Conservation (phyloP, 192 early-diverging fungal species). For the Martensiomyces pterosporus region DNA sequence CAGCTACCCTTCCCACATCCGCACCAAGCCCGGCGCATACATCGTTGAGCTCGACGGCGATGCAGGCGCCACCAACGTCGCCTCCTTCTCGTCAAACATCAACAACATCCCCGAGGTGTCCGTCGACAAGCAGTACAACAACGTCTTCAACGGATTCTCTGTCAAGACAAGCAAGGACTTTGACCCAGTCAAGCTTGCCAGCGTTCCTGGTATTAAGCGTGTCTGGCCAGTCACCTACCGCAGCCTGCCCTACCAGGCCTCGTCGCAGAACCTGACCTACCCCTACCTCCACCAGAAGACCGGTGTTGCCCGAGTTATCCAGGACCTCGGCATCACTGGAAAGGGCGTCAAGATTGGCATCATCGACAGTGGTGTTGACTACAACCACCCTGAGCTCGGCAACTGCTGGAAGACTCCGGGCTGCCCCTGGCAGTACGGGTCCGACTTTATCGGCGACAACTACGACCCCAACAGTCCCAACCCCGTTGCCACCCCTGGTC, state of each 20-base stretch:
- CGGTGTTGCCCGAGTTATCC: constrained; percentile 49
- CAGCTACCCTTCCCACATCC: constrained; percentile 12
- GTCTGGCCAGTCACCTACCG: constrained; percentile 24
- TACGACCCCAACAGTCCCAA: constrained; percentile 7
- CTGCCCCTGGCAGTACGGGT: constrained; percentile 56
- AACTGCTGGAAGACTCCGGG: constrained; percentile 57
- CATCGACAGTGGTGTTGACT: constrained; percentile 68
- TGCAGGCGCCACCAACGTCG: not conserved
- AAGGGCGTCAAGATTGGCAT: constrained; percentile 64
- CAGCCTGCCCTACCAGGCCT: constrained; percentile 1
- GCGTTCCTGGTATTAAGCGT: constrained; percentile 21
- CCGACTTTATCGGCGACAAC: constrained; percentile 62
- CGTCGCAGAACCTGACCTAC: not conserved
- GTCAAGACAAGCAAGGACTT: constrained; percentile 4
- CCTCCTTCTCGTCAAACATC: constrained; percentile 7
- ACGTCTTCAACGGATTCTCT: constrained; percentile 18
- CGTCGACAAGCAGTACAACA: constrained; percentile 12
- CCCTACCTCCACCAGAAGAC: constrained; percentile 46
- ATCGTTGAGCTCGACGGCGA: constrained; percentile 33
- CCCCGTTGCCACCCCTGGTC: constrained; percentile 51
- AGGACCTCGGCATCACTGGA: constrained; percentile 52
- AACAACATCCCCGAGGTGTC: constrained; percentile 6
- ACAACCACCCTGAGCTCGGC: constrained; percentile 62
- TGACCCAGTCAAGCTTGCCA: constrained; percentile 10
- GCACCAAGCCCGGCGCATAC: constrained; percentile 11